Evolutionary conservation across 352 stramenopile genomes (phyloP), one percentile per base, ranked within the genome.

Genomic region (Pythium phragmiticola): DNA sequence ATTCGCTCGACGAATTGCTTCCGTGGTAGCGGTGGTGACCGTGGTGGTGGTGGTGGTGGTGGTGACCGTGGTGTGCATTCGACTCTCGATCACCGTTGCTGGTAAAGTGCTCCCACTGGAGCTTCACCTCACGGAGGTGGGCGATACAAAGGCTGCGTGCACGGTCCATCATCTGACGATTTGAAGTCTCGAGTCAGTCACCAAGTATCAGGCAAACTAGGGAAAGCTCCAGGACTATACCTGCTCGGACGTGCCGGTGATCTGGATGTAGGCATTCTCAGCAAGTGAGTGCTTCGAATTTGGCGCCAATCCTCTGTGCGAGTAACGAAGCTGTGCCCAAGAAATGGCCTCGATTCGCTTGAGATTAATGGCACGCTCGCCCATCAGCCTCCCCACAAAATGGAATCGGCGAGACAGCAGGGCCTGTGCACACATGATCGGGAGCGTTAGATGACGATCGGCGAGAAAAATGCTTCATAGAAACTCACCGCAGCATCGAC

Each of bases 371-470:
- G 76, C 83, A 12, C 81, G 71, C 60, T 90, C 76, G 8, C 83
- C 83, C 7, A 92, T 30, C 19, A 92, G 60, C 52, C 82, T 82
- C 0, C 80, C 79, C 4, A 72, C 62, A 33, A 92, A 89, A 55
- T 86, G 82, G 36, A 92, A 92, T 62, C 66, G 77, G 3, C 73
- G 72, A n/a, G 76, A 84, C 34, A 71, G 23, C 17, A 92, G 55
- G 17, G 79, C 72, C 61, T 84, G 75, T 72, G 66, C 13, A 6
- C 4, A 46, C n/a, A 47, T 19, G 6, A 49, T 16, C 12, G 51
- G 37, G 8, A 26, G 48, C 23, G 39, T 8, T 47, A 12, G n/a
- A 48, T 23, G 17, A 7, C 4, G n/a, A 11, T 23, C 42, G n/a
- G 16, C 42, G 4, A 12, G 13, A 23, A 3, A 8, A 48, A 19